Percentiles rank a stretch among this genome's conserved stretches.
These are phyloP conservation scores for Boletus bicolor DNA, from an alignment of 768 basidiomycete genomes.

Conservation along the genomic window DNA sequence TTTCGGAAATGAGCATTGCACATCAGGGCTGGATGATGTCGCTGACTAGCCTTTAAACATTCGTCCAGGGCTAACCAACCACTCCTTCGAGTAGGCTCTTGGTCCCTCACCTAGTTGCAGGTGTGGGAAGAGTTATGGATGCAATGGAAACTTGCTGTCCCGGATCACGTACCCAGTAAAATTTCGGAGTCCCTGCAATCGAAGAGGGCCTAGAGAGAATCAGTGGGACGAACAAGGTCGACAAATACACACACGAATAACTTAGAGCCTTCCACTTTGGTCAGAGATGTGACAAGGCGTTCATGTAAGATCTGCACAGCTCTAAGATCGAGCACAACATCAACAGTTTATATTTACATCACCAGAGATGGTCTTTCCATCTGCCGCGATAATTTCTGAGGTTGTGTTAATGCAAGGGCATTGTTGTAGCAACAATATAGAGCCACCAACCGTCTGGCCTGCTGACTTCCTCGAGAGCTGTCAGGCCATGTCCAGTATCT, in stretches of 20 bases:
- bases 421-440: background rate
- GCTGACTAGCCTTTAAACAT: background rate
- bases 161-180: constrained; percentile 6
- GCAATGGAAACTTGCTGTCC: background rate
- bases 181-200: constrained; percentile 15
- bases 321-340: background rate
- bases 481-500: constrained; percentile 12
- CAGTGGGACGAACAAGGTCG: background rate
- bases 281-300: constrained; percentile 1
- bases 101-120: background rate
- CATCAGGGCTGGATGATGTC: background rate
- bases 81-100: background rate
- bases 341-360: constrained; percentile 1
- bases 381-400: background rate
- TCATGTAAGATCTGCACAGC: constrained; percentile 1
- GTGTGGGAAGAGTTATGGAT: background rate
- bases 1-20: background rate
- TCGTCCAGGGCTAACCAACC: background rate
- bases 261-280: background rate
- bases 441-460: constrained; percentile 41
- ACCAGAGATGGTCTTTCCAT: constrained; percentile 2
- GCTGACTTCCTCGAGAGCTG: constrained; percentile 38
- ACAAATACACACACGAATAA: constrained; percentile 2
- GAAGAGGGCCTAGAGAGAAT: constrained; percentile 7
- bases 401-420: background rate